Percentiles rank a stretch among this genome's conserved stretches.
phyloP scores from a whole-genome alignment of 257 asterid species.

The Solanum sitiens region DNA sequence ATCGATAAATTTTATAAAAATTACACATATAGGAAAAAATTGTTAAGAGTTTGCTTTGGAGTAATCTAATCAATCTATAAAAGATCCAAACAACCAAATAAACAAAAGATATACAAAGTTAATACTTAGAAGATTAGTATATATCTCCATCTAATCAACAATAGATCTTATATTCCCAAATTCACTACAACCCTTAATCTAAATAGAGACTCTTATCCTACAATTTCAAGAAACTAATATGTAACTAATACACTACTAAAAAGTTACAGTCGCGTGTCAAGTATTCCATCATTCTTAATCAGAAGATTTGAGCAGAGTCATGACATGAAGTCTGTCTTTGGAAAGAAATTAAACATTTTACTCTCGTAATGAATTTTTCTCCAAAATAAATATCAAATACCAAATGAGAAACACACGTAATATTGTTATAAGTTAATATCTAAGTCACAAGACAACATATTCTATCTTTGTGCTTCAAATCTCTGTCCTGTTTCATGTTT shows the following conservation, averaged over 20 bases:
- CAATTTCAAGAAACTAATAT: not conserved
- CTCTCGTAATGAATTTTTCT: not conserved
- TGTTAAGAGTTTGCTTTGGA: not conserved
- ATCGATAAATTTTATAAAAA: fast-evolving
- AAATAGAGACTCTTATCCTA: not conserved
- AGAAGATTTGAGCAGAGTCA: not conserved
- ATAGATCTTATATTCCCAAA: not conserved
- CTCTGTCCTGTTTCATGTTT: not conserved
- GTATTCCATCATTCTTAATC: not conserved
- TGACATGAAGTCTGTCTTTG: fast-evolving
- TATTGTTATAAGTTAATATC: not conserved
- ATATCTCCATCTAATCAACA: not conserved
- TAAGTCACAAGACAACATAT: not conserved
- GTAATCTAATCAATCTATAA: not conserved
- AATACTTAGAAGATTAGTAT: not conserved
- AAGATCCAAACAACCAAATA: not conserved
- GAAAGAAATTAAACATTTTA: too few species aligned
- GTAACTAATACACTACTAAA: not conserved
- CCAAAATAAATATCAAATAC: not conserved
- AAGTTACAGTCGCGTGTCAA: not conserved
- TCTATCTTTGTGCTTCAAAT: not conserved
- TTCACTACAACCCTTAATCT: not conserved
- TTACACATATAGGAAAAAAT: not conserved
- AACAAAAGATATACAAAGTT: not conserved
- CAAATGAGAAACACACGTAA: not conserved